Conservation (phyloP, 1,139 yeast species). For the Zygoascus sp. region DNA sequence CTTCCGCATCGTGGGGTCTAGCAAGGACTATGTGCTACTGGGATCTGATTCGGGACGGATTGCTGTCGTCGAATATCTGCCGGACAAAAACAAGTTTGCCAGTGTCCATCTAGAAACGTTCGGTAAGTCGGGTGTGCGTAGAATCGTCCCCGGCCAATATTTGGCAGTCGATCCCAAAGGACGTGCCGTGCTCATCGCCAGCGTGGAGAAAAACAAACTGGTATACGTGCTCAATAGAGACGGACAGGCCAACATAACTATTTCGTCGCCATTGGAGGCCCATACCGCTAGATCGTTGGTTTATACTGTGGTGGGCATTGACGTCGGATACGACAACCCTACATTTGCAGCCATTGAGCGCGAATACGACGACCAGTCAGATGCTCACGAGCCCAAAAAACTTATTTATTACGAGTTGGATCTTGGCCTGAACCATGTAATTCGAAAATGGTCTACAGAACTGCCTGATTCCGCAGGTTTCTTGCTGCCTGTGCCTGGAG, state of each 20-base stretch:
- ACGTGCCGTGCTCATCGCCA: conserved; percentile 65
- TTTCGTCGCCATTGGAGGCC: conserved; percentile 75
- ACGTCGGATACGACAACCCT: conserved; percentile 79
- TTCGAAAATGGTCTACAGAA: conserved; percentile 45
- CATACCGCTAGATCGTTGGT: conserved; percentile 51
- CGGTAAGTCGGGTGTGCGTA: conserved; percentile 68
- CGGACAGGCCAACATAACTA: conserved; percentile 42
- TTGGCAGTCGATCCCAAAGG: conserved; percentile 70
- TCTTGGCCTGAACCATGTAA: conserved; percentile 74
- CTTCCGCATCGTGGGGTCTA: conserved; percentile 50
- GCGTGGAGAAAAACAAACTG: conserved; percentile 68
- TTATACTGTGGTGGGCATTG: conserved; percentile 54
- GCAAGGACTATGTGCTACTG: conserved; percentile 56
- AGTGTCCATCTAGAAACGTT: conserved; percentile 61
- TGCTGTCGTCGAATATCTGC: conserved; percentile 50
- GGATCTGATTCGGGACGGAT: conserved; percentile 81
- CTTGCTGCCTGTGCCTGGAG: conserved; percentile 47
- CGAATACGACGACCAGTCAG: conserved; percentile 39
- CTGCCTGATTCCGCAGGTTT: conserved; percentile 43
- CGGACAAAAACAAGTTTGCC: conserved; percentile 40
- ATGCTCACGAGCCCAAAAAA: conserved; percentile 26
- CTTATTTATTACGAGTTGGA: conserved; percentile 77
- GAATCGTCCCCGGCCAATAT: conserved; percentile 73
- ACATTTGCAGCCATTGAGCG: conserved; percentile 74
- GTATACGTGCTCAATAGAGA: conserved; percentile 56